Evolutionary conservation across 352 stramenopile genomes (phyloP), one percentile per base, ranked within the genome.

Genomic region (Globisporangium paddicum): DNA sequence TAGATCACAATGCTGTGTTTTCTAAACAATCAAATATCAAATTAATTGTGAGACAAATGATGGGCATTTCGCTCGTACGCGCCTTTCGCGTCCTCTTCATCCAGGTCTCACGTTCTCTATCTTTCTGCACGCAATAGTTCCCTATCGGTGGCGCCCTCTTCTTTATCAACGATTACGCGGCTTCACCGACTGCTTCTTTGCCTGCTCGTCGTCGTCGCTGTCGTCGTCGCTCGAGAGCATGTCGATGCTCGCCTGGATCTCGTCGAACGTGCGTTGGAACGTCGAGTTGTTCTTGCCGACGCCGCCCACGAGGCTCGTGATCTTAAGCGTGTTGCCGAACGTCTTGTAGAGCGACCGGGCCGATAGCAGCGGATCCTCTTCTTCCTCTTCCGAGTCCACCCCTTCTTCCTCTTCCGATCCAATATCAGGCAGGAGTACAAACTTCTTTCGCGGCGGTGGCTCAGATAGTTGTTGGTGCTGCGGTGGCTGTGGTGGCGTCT

Each of bases 201-300:
- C 42, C 18, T 14, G n/a, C 37, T 42, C 54, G 42, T 56, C 67
- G 49, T 57, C 67, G 7, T 71, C 66, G 19, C 65, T 70, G 23
- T 77, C 69, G 28, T 83, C 75, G 42, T 75, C 73, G 21, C 77
- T 87, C 45, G 71, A 75, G 26, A 85, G 58, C 66, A 82, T 67
- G 58, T 87, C 65, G 49, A 89, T 73, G 46, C 69, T 75, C 41
- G 78, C 68, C 54, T 89, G 78, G 45, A 89, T 81, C 55, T 87
- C 64, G 30, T 70, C 73, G 21, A 89, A 80, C 18, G 68, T 81
- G 28, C 72, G 77, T 61, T 83, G 75, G 42, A 87, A 82, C 26
- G 47, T 63, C 30, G 75, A 55, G 34, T 62, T 53, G 56, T 83
- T 75, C 45, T 68, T 32, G 34, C 44, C 32, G 13, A 65, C 58